These are phyloP conservation scores for Gossypium longicalyx DNA, from an alignment of 345 rosid species.

Conservation along the genomic window DNA sequence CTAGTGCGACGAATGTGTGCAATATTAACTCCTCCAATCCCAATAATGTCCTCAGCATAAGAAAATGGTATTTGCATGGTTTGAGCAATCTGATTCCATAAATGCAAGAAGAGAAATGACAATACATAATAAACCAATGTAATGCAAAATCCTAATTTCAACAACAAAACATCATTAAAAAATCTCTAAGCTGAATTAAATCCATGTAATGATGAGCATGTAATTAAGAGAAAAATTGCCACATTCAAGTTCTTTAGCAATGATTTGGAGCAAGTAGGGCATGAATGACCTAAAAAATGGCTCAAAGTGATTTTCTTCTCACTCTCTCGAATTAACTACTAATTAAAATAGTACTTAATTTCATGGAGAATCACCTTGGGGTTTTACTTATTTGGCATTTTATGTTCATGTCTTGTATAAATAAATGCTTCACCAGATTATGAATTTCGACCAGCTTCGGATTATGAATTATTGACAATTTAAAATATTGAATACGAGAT, in stretches of 20 bases:
- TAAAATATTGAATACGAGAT: too few species aligned
- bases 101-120: not conserved
- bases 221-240: not conserved
- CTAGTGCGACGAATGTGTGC: conserved; percentile 68
- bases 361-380: not conserved
- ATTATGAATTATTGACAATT: not conserved
- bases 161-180: not conserved
- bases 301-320: not conserved
- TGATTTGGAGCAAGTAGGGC: not conserved
- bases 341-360: not conserved
- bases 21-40: conserved; percentile 68
- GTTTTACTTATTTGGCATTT: not conserved
- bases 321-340: not conserved
- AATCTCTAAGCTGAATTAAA: not conserved
- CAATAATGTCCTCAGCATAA: conserved; percentile 79
- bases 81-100: conserved; percentile 49
- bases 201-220: not conserved
- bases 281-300: not conserved
- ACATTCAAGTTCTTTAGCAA: not conserved
- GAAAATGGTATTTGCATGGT: conserved; percentile 81
- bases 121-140: not conserved
- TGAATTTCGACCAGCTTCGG: not conserved
- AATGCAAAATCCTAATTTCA: not conserved
- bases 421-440: not conserved
- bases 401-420: not conserved